Evolutionary conservation across 805 yeast species (phyloP).

Genomic region (Ogataea nitratoaversa): DNA sequence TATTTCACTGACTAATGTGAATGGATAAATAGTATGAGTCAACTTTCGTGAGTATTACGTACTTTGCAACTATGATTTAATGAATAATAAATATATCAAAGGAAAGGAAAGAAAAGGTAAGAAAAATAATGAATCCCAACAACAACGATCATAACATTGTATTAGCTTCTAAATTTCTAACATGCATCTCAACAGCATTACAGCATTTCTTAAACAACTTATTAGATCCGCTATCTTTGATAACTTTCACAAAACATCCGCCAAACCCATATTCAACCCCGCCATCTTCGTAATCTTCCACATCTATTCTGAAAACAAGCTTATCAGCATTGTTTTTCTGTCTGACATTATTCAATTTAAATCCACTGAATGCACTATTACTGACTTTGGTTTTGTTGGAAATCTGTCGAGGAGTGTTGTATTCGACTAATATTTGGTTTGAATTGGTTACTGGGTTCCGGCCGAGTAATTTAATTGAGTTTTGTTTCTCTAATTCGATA

Average conservation of each 20-base stretch:
- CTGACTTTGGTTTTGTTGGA: not conserved
- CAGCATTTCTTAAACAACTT: slow-evolving; percentile 20
- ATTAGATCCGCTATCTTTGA: slow-evolving; percentile 18
- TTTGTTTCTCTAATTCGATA: slow-evolving; percentile 3
- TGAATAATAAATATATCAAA: too few species aligned
- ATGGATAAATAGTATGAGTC: too few species aligned
- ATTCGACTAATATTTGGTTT: slow-evolving; percentile 2
- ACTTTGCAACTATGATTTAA: too few species aligned
- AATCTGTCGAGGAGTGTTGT: not conserved
- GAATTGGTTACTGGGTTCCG: not conserved
- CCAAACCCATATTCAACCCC: slow-evolving; percentile 31
- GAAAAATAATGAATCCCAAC: too few species aligned
- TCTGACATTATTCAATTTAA: too few species aligned
- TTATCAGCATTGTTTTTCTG: slow-evolving; percentile 6
- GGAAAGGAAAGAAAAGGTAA: too few species aligned
- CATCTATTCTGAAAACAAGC: slow-evolving; percentile 17
- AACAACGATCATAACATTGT: too few species aligned
- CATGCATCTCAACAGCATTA: slow-evolving; percentile 11
- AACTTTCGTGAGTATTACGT: too few species aligned
- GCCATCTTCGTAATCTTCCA: slow-evolving; percentile 25
- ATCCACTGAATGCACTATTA: not conserved
- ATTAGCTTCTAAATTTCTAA: slow-evolving; percentile 9
- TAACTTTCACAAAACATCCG: slow-evolving; percentile 27
- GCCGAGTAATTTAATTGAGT: slow-evolving; percentile 2
- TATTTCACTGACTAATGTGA: too few species aligned